Evolutionary conservation across 345 rosid genomes (phyloP).

Genomic region (Laguncularia racemosa): DNA sequence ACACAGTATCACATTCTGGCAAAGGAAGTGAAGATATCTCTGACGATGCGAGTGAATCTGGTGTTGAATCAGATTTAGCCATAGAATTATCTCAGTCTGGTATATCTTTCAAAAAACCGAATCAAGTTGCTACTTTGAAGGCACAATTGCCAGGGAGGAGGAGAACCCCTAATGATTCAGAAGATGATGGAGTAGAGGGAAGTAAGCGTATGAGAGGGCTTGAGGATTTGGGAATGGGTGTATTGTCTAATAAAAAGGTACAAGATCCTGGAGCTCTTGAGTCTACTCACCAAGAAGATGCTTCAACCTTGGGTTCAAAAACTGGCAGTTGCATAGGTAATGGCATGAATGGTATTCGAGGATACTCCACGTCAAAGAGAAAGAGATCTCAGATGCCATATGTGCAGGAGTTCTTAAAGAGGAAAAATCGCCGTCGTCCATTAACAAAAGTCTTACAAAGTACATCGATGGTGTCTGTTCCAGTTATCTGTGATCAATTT

Average conservation of each 20-base stretch:
- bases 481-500: slow-evolving; percentile 60
- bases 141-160: slow-evolving; percentile 55
- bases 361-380: slow-evolving; percentile 37
- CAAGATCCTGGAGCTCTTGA: slow-evolving; percentile 24
- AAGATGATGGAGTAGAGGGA: slow-evolving; percentile 95
- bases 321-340: slow-evolving; percentile 36
- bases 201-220: slow-evolving; percentile 97
- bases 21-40: slow-evolving; percentile 7
- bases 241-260: slow-evolving; percentile 36
- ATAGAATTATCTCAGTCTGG: slow-evolving; percentile 39
- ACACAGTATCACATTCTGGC: slow-evolving; percentile 3
- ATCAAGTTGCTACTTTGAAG: slow-evolving; percentile 33
- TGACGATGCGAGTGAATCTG: slow-evolving; percentile 31
- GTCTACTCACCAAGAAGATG: slow-evolving; percentile 28
- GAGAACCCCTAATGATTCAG: slow-evolving; percentile 91
- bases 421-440: slow-evolving; percentile 72
- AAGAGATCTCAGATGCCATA: slow-evolving; percentile 62
- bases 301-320: slow-evolving; percentile 28
- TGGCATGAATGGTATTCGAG: slow-evolving; percentile 51
- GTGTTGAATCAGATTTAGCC: slow-evolving; percentile 35
- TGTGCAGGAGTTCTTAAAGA: slow-evolving; percentile 52
- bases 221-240: slow-evolving; percentile 74
- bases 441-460: slow-evolving; percentile 88
- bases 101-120: slow-evolving; percentile 59
- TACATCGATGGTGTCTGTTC: slow-evolving; percentile 59